A percentile compares a stretch with the other conserved stretches of the same genome.
Evolutionary conservation across 2,329 filamentous ascomycete genomes (phyloP).

Genomic region (Ophiostoma triangulosporum): DNA sequence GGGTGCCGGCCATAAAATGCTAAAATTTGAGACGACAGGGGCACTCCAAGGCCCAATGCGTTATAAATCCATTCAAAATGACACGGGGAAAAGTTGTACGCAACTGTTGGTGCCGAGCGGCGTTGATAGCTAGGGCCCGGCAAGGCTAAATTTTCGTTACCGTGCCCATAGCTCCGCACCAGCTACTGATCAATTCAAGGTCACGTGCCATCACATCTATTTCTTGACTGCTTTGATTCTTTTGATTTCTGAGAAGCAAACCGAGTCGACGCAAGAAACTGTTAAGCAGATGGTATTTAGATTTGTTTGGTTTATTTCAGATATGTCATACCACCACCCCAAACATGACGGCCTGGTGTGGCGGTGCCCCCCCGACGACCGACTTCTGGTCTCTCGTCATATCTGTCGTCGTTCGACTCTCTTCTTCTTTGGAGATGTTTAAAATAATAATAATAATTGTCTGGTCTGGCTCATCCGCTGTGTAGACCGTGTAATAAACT

Average conservation of each 20-base stretch:
- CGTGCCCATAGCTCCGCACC: background rate
- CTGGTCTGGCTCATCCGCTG: background rate
- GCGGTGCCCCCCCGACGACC: background rate
- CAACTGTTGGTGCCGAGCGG: background rate
- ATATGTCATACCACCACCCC: no score
- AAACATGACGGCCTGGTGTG: no score
- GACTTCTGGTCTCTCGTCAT: background rate
- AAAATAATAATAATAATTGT: conserved; percentile 6
- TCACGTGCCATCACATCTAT: background rate
- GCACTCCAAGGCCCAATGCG: background rate
- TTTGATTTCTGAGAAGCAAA: no score
- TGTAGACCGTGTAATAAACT: conserved; percentile 5
- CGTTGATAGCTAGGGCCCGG: background rate
- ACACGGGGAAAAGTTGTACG: no score
- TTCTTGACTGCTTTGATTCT: no score
- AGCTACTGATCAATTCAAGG: background rate
- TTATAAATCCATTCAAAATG: background rate
- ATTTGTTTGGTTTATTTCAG: no score
- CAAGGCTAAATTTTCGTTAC: background rate
- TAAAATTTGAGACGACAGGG: background rate
- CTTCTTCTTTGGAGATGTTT: background rate
- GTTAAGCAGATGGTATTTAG: no score
- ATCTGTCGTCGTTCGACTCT: background rate
- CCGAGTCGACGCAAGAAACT: no score
- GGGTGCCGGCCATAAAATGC: conserved; percentile 23